Evolutionary conservation across 2,329 filamentous ascomycete species (phyloP).

Genomic region (Epichloe baconii): DNA sequence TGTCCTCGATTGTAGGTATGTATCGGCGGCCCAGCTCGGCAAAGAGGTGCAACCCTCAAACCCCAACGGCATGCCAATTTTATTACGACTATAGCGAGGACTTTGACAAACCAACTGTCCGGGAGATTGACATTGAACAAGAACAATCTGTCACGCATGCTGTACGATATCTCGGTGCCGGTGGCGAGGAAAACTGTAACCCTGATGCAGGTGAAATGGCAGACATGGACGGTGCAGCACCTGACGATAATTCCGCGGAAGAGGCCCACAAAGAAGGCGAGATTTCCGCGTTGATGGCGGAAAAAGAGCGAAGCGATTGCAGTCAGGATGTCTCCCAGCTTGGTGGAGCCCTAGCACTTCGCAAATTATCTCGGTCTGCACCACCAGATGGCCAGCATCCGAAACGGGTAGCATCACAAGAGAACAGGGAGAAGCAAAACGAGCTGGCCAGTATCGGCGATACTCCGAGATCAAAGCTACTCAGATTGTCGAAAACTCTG

Average conservation of each 20-base stretch:
- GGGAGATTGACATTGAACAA: slow-evolving; percentile 7
- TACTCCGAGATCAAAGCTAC: background rate
- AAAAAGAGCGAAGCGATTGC: background rate
- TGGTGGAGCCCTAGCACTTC: background rate
- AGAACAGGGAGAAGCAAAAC: background rate
- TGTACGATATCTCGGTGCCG: background rate
- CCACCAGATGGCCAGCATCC: background rate
- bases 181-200: background rate
- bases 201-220: background rate
- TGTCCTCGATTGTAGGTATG: slow-evolving; percentile 38
- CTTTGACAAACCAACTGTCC: slow-evolving; percentile 25
- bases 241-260: background rate
- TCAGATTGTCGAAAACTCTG: background rate
- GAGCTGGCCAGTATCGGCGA: background rate
- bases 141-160: slow-evolving; percentile 7
- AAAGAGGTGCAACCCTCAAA: slow-evolving; percentile 14
- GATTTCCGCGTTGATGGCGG: background rate
- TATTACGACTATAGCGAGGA: slow-evolving; percentile 43
- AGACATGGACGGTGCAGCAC: background rate
- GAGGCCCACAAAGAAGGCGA: background rate
- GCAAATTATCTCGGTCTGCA: slow-evolving; percentile 2
- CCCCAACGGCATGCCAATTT: slow-evolving; percentile 22
- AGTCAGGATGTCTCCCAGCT: background rate
- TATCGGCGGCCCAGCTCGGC: slow-evolving; percentile 21
- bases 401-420: background rate